phyloP scores from a whole-genome alignment of 164 flowering plant genomes.

The Platanus orientalis region DNA sequence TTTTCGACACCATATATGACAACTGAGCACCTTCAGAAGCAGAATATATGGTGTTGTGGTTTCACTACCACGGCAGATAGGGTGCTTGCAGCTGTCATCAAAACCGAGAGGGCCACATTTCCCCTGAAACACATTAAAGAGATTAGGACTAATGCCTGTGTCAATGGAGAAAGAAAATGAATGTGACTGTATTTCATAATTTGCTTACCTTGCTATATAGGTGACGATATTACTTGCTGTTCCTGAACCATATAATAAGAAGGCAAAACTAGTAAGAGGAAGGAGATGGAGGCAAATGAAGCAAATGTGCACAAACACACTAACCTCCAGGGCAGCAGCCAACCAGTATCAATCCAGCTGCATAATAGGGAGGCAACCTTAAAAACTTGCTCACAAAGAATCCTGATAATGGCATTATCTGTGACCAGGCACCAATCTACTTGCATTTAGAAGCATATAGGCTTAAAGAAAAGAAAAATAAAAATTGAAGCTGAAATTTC shows the following conservation, averaged over 20 bases:
- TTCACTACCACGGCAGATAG: conserved; percentile 75
- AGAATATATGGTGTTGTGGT: neutral
- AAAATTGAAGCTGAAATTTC: too few species aligned
- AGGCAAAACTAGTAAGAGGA: conserved; percentile 4
- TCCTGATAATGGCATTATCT: conserved; percentile 94
- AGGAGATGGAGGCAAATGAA: neutral
- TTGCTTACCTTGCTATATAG: conserved; percentile 75
- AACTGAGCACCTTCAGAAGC: neutral
- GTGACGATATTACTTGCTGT: conserved; percentile 94
- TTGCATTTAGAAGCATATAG: conserved; percentile 3
- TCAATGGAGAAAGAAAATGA: neutral
- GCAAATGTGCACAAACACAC: conserved; percentile 6
- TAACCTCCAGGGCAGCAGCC: conserved; percentile 93
- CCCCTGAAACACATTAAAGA: conserved; percentile 47
- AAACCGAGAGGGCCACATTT: conserved; percentile 92
- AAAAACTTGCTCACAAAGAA: conserved; percentile 76
- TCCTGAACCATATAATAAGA: conserved; percentile 43
- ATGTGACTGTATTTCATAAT: neutral
- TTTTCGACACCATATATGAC: neutral
- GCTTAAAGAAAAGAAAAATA: too few species aligned
- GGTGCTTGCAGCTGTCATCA: conserved; percentile 96
- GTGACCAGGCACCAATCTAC: conserved; percentile 15
- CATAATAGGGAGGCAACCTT: conserved; percentile 74
- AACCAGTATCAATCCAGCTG: conserved; percentile 90
- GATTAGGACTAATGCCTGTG: conserved; percentile 12